Evolutionary conservation across 306 rosid species (phyloP).

Genomic region (Trichosanthes truncata): DNA sequence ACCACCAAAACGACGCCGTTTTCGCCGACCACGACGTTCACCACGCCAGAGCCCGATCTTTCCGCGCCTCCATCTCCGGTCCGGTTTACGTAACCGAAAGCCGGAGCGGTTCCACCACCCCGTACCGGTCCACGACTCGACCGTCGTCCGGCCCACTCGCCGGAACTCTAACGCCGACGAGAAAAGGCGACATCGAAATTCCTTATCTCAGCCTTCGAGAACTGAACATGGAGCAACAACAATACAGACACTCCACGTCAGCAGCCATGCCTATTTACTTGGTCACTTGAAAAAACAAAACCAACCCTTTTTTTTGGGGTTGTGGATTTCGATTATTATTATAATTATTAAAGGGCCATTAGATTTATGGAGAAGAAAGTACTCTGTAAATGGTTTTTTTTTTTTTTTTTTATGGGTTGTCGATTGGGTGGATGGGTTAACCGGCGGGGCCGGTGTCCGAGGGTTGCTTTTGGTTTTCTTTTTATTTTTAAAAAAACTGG

Average conservation of each 20-base stretch:
- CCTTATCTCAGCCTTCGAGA: constrained; percentile 85
- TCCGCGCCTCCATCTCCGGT: constrained; percentile 70
- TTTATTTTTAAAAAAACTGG: background rate
- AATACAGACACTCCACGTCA: constrained; percentile 49
- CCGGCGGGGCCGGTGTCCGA: background rate
- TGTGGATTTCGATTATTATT: background rate
- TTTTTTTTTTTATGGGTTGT: background rate
- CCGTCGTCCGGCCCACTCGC: constrained; percentile 67
- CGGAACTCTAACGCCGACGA: constrained; percentile 42
- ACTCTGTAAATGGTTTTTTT: background rate
- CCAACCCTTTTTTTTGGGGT: background rate
- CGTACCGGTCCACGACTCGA: constrained; percentile 37
- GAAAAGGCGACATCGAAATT: constrained; percentile 32
- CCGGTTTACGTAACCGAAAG: constrained; percentile 76
- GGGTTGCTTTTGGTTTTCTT: background rate
- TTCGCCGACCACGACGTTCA: constrained; percentile 40
- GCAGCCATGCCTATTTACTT: constrained; percentile 73
- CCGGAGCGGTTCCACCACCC: constrained; percentile 56
- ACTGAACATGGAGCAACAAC: constrained; percentile 72
- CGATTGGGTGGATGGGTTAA: background rate
- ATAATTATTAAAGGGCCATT: background rate
- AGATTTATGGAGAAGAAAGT: background rate
- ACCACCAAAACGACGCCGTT: background rate
- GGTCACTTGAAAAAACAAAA: constrained; percentile 40
- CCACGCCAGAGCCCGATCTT: constrained; percentile 61